A percentile compares a stretch with the other conserved stretches of the same genome.
phyloP scores from a whole-genome alignment of 2,329 filamentous ascomycete species.

The Phaeosphaeria sp. region DNA sequence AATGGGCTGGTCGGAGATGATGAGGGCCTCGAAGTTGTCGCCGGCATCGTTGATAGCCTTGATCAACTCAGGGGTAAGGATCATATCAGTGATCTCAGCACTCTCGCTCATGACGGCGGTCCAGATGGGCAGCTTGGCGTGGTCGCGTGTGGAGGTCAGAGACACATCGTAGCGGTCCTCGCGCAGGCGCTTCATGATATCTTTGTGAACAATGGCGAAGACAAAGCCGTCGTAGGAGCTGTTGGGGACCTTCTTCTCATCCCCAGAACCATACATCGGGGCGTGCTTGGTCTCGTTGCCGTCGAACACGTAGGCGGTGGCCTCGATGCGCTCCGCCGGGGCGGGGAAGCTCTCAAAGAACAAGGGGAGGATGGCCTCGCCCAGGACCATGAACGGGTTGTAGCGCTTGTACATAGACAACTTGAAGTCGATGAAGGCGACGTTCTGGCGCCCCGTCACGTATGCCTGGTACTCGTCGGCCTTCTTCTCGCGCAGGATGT shows the following conservation, averaged over 20 bases:
- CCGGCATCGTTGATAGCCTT: conserved; percentile 80
- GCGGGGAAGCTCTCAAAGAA: conserved; percentile 78
- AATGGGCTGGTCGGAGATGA: conserved; percentile 86
- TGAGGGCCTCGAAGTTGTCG: conserved; percentile 77
- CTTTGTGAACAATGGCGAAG: conserved; percentile 95
- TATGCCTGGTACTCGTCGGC: conserved; percentile 87
- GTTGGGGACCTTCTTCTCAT: conserved; percentile 67
- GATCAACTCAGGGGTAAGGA: conserved; percentile 87
- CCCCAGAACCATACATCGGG: conserved; percentile 66
- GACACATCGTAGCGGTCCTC: conserved; percentile 95
- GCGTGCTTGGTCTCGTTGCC: conserved; percentile 84
- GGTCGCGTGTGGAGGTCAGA: conserved; percentile 91
- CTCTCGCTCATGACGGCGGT: conserved; percentile 95
- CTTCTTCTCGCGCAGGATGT: conserved; percentile 82
- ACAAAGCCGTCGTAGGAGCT: conserved; percentile 87
- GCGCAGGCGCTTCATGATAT: conserved; percentile 85
- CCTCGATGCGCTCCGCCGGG: conserved; percentile 76
- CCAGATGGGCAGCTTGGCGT: conserved; percentile 87
- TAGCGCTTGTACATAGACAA: conserved; percentile 83
- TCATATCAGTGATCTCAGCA: conserved; percentile 86
- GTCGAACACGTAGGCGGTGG: conserved; percentile 85
- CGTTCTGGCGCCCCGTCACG: conserved; percentile 88
- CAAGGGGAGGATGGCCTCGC: conserved; percentile 74
- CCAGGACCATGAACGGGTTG: conserved; percentile 74
- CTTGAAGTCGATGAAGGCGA: conserved; percentile 88